These are phyloP conservation scores for Euphorbia pulcherrima DNA, from an alignment of 345 rosid genomes.

Conservation along the genomic window DNA sequence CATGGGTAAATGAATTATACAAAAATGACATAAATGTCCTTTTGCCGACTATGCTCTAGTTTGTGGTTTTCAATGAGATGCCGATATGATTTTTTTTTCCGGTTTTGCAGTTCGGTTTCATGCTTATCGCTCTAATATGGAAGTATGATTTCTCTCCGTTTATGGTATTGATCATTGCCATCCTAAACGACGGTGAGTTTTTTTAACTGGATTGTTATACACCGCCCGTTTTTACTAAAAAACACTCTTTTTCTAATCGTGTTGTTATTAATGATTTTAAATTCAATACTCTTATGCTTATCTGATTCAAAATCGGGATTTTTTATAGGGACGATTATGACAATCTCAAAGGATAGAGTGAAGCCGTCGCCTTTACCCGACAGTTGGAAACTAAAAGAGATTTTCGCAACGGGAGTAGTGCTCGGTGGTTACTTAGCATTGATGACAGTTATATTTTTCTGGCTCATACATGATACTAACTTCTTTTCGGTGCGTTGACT, in stretches of 20 bases:
- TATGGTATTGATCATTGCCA: slow-evolving; percentile 36
- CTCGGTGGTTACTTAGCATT: slow-evolving; percentile 33
- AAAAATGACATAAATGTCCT: no score
- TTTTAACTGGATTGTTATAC: no score
- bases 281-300: neutral
- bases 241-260: neutral
- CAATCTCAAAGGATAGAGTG: slow-evolving; percentile 35
- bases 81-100: neutral
- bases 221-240: no score
- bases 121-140: slow-evolving; percentile 32
- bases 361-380: slow-evolving; percentile 34
- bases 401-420: slow-evolving; percentile 29
- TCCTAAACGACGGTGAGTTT: slow-evolving; percentile 32
- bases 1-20: no score
- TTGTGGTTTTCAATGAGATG: neutral
- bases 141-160: slow-evolving; percentile 34
- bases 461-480: slow-evolving; percentile 23
- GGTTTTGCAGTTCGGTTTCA: slow-evolving; percentile 29
- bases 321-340: slow-evolving; percentile 31
- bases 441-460: slow-evolving; percentile 32
- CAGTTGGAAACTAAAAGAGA: slow-evolving; percentile 33
- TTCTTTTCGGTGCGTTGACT: slow-evolving; percentile 19
- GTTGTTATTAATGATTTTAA: neutral
- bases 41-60: no score
- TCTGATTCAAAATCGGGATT: neutral